Base-by-base conservation (phyloP, 805 yeast species). In the Cyberlindnera saturnus region DNA sequence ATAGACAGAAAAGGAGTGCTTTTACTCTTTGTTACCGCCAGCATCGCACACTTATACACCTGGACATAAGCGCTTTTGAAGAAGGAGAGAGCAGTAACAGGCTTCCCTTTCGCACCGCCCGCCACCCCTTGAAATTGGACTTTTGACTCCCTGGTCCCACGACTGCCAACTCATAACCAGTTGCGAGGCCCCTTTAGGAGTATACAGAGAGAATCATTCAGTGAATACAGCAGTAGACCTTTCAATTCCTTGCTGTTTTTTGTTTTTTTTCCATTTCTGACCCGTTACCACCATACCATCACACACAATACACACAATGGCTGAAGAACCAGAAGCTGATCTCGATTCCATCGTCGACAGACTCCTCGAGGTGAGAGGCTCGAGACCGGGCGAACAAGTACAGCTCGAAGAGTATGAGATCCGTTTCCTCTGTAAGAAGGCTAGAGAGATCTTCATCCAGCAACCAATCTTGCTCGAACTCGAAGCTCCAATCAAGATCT, bases 371-470 rank as follows among this genome's bases (percentile, higher is more conserved):
- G 99, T 93, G 42, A 82, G 99, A 68, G 99, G 98, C 51, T 88
- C 96, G 48, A 82, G 97, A 66, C 99, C 99, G 16, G 99, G 99
- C 33, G 90, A 88, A 65, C 96, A 88, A 64, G 99, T 91, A 38
- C 89, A 89, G 53, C 74, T 91, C 48, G 87, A 84, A 58, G 99
- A 91, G 69, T 86, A 79, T 64, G 98, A 93, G 71, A 93, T 91
- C 65, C 82, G 96, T 61, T 91, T 79, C 68, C 81, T 91, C 49
- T 91, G 99, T 73, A 89, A 97, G 50, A 91, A 90, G 67, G 98
- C 99, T 29, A 82, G 99, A 69, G 97, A 95, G 64, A 93, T 91
- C 60, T 91, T 91, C 68, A 93, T 91, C 64, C 96, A 88, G 67
- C 99, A 91, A 70, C 99, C 99, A 41, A 93, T 93, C 55, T 72